Evolutionary conservation across 169 alveolate genomes (phyloP), one percentile per base, ranked within the genome.

Genomic region (Plasmodium yoelii): DNA sequence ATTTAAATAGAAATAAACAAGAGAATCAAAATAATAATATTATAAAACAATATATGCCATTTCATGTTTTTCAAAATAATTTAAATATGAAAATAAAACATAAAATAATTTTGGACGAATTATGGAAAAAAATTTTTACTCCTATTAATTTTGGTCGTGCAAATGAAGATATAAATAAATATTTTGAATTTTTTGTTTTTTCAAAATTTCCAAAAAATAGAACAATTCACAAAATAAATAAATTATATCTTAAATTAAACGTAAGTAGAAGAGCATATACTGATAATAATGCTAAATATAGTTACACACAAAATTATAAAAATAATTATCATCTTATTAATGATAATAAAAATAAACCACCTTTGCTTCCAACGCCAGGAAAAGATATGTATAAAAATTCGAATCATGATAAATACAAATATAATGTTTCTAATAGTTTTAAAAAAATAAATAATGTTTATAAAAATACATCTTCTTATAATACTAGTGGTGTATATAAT

Each of bases 71-170:
- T 75, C 88, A 75, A 53, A 51, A 28, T 13, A 42, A 75, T 34
- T 6, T 75, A n/a, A 75, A 75, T 18, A 63, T 3, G 24, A 12
- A 15, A 19, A 63, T 75, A 53, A 75, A 68, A 28, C 34, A 44
- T 34, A 63, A 53, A 63, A 15, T 15, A 34, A 2, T 59, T 51
- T 49, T 22, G 34, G 88, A 75, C 13, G 34, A 75, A 15, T 67
- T 75, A 67, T 75, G 75, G 75, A 60, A 75, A 49, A 46, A 15
- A 7, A 22, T 75, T n/a, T 75, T 75, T 44, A 75, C 55, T 19
- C 88, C 88, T 6, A 19, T 75, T 15, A 69, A 75, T 42, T 75
- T 75, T 55, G 61, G 47, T 68, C 88, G 64, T 56, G 34, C 56
- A 7, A 75, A 67, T 63, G 74, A 75, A 8, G 28, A 75, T 67